Percentiles rank a stretch among this genome's conserved stretches.
Evolutionary conservation across 108 stramenopile species (phyloP).

Genomic region (Pinguiococcus pyrenoidosus): DNA sequence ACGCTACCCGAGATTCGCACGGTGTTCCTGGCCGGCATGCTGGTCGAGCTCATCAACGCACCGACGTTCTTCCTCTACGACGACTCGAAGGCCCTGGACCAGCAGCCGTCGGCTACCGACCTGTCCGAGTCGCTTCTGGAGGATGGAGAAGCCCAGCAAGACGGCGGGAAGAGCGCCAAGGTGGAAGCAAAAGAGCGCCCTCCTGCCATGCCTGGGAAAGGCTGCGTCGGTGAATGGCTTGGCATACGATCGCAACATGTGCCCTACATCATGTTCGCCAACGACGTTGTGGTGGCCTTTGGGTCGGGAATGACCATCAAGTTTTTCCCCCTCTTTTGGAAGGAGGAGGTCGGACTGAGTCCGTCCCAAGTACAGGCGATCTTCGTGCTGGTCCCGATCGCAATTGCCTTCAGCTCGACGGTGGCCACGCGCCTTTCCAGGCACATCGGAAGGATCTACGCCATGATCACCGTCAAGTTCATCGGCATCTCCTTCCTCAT

Average conservation of each 20-base stretch:
- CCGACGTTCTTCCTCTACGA: conserved; percentile 49
- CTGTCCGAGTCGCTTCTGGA: not conserved
- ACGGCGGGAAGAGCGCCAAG: too few relatives aligned
- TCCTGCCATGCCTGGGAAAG: too few relatives aligned
- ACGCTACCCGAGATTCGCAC: conserved; percentile 24
- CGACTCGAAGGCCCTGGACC: conserved; percentile 46
- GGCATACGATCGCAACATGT: too few relatives aligned
- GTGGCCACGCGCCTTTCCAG: conserved; percentile 23
- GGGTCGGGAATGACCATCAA: conserved; percentile 58
- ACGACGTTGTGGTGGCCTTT: conserved; percentile 42
- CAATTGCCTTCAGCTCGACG: conserved; percentile 25
- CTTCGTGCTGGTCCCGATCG: conserved; percentile 39
- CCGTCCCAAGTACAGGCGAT: conserved; percentile 47
- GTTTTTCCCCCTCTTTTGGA: conserved; percentile 57
- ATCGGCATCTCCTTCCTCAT: conserved; percentile 28
- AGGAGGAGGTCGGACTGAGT: conserved; percentile 28
- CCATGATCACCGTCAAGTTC: conserved; percentile 29
- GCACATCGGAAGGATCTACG: conserved; percentile 27
- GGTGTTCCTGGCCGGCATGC: conserved; percentile 45
- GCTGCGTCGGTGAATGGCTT: too few relatives aligned
- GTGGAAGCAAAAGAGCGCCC: too few relatives aligned
- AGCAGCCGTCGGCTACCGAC: too few relatives aligned
- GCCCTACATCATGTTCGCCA: conserved; percentile 23
- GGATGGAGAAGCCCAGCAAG: too few relatives aligned
- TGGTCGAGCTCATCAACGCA: conserved; percentile 34